These are phyloP conservation scores for Hordeum marinum DNA, from an alignment of 176 grass and related monocot genomes.

Conservation along the genomic window DNA sequence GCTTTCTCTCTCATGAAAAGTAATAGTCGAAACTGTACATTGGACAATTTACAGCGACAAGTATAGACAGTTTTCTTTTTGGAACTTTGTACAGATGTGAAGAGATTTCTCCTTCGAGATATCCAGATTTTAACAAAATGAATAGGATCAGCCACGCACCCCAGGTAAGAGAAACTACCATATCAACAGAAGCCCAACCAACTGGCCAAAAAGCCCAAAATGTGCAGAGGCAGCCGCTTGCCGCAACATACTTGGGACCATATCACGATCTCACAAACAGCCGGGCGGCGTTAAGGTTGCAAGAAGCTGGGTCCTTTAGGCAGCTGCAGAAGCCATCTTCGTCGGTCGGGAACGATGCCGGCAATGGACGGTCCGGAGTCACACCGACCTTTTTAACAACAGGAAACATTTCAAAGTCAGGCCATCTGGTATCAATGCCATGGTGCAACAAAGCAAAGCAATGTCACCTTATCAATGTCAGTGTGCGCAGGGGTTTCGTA, in stretches of 20 bases:
- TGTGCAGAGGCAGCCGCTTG: neutral
- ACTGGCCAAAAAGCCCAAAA: neutral
- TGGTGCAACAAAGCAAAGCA: neutral
- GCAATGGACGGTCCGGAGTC: neutral
- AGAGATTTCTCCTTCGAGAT: neutral
- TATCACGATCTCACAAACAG: neutral
- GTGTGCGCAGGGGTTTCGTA: conserved; percentile 88
- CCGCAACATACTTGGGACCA: neutral
- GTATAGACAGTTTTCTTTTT: neutral
- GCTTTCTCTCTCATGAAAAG: neutral
- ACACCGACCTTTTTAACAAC: neutral
- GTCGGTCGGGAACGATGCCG: neutral
- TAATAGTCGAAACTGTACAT: neutral
- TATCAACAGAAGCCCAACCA: neutral
- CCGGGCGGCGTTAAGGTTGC: neutral
- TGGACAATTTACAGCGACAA: neutral
- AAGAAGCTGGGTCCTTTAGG: neutral
- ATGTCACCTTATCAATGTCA: conserved; percentile 77
- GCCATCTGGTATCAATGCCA: neutral
- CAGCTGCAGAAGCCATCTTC: conserved; percentile 6
- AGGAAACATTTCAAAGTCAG: neutral
- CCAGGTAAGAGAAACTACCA: neutral
- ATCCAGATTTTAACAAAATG: neutral
- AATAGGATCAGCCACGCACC: neutral
- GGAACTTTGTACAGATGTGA: neutral